A percentile compares a stretch with the other conserved stretches of the same genome.
These are phyloP conservation scores for Heterobasidion irregulare DNA, from an alignment of 1,284 basidiomycete species.

Conservation along the genomic window DNA sequence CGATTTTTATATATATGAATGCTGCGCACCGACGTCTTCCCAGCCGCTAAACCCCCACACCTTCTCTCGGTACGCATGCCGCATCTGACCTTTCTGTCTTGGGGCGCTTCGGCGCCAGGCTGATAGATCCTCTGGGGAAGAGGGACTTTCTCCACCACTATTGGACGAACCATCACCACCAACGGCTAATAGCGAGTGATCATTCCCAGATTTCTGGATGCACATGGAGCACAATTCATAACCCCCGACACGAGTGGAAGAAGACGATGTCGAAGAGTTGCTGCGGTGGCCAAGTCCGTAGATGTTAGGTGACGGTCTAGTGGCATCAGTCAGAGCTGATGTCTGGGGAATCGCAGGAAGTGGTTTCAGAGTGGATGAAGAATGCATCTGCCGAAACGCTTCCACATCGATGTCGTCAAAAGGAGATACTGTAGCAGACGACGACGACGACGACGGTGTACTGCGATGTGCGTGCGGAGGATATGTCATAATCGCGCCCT, in stretches of 20 bases:
- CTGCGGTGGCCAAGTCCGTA: constrained; percentile 5
- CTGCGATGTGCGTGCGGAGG: constrained; percentile 12
- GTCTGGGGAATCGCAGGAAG: constrained; percentile 8
- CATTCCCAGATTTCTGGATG: constrained; percentile 67
- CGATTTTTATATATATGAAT: neutral
- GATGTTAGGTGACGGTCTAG: neutral
- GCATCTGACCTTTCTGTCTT: constrained; percentile 56
- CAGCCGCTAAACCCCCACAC: constrained; percentile 76
- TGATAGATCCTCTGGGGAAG: constrained; percentile 28
- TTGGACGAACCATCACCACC: constrained; percentile 36
- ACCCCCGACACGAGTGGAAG: constrained; percentile 27
- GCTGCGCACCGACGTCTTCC: constrained; percentile 74
- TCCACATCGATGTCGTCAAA: constrained; percentile 9
- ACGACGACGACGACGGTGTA: constrained; percentile 31
- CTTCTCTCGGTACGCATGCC: constrained; percentile 81
- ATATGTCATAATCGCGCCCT: constrained; percentile 7
- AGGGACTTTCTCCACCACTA: constrained; percentile 24
- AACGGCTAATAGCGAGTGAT: constrained; percentile 62
- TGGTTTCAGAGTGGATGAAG: constrained; percentile 3
- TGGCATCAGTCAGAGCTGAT: constrained; percentile 5
- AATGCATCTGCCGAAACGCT: neutral
- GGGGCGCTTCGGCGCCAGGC: constrained; percentile 53
- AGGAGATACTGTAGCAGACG: constrained; percentile 20
- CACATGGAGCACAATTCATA: constrained; percentile 81
- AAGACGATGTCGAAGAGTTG: constrained; percentile 7